Percentiles rank a stretch among this genome's conserved stretches.
Conservation (phyloP, 1,284 basidiomycete genomes). For the Ceraceosorus bombacis region DNA sequence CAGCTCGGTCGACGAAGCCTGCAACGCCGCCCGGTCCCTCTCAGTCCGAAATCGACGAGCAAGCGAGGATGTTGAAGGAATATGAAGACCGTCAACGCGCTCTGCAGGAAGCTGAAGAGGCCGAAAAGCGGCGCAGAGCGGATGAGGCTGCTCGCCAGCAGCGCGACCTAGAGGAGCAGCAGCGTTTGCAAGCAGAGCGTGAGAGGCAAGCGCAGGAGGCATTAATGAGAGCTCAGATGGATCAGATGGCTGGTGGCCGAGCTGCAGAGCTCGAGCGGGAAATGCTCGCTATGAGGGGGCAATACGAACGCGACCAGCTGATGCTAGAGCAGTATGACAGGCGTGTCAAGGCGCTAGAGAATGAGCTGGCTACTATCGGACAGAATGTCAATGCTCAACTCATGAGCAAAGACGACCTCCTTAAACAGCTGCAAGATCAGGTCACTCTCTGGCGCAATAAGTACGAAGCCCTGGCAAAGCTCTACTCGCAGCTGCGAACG, state of each 20-base stretch:
- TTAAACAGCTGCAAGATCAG: slow-evolving; percentile 92
- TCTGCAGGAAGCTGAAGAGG: slow-evolving; percentile 68
- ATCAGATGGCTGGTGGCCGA: slow-evolving; percentile 54
- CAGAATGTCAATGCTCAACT: slow-evolving; percentile 80
- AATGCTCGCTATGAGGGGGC: slow-evolving; percentile 83
- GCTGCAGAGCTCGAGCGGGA: slow-evolving; percentile 81
- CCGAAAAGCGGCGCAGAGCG: slow-evolving; percentile 69
- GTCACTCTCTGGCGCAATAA: slow-evolving; percentile 96
- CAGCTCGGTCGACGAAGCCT: slow-evolving; percentile 31
- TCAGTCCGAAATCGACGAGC: slow-evolving; percentile 70
- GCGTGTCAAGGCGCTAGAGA: slow-evolving; percentile 90
- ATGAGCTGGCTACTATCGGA: slow-evolving; percentile 72
- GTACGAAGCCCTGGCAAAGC: slow-evolving; percentile 95
- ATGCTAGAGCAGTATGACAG: slow-evolving; percentile 96
- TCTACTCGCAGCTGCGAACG: slow-evolving; percentile 93
- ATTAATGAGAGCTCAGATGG: slow-evolving; percentile 65
- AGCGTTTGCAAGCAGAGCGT: slow-evolving; percentile 76
- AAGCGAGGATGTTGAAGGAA: slow-evolving; percentile 87
- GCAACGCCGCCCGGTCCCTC: slow-evolving; percentile 39
- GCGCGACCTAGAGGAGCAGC: slow-evolving; percentile 81
- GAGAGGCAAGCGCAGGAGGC: slow-evolving; percentile 84
- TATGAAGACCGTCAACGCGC: slow-evolving; percentile 92
- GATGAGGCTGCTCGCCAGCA: slow-evolving; percentile 75
- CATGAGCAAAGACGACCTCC: slow-evolving; percentile 85
- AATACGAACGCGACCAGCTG: slow-evolving; percentile 96